Evolutionary conservation across 345 rosid genomes (phyloP).

Genomic region (Litchi chinensis): DNA sequence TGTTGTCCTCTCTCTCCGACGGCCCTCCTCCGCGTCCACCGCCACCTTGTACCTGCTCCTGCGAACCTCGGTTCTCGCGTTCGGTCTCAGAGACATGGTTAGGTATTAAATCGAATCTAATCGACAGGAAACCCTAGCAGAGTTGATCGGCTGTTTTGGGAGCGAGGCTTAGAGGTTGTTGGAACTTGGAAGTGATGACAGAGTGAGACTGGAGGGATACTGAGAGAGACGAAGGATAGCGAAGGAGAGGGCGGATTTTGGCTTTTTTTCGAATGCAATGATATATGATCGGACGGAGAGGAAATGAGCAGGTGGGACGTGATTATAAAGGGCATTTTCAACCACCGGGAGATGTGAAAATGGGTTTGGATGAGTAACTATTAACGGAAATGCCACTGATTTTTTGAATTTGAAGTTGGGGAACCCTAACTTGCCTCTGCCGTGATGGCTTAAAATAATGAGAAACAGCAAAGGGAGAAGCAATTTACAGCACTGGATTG

Average conservation of each 20-base stretch:
- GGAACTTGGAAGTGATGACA: not conserved
- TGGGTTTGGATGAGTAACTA: slow-evolving; percentile 22
- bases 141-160: slow-evolving; percentile 15
- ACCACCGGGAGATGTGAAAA: not conserved
- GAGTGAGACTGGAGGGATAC: not conserved
- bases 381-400: slow-evolving; percentile 29
- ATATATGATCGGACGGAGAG: slow-evolving; percentile 10
- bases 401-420: slow-evolving; percentile 44
- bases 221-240: slow-evolving; percentile 25
- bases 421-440: slow-evolving; percentile 28
- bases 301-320: not conserved
- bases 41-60: slow-evolving; percentile 71
- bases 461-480: not conserved
- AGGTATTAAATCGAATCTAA: slow-evolving; percentile 13
- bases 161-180: not conserved
- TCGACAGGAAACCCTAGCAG: not conserved
- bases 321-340: slow-evolving; percentile 18
- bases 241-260: slow-evolving; percentile 19
- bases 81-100: slow-evolving; percentile 69
- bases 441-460: slow-evolving; percentile 20
- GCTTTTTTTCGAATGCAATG: slow-evolving; percentile 21
- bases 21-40: slow-evolving; percentile 78
- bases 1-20: slow-evolving; percentile 82
- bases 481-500: not conserved
- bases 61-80: slow-evolving; percentile 69